These are phyloP conservation scores for Tylopilus vinaceipallidus DNA, from an alignment of 768 basidiomycete genomes.

Conservation along the genomic window DNA sequence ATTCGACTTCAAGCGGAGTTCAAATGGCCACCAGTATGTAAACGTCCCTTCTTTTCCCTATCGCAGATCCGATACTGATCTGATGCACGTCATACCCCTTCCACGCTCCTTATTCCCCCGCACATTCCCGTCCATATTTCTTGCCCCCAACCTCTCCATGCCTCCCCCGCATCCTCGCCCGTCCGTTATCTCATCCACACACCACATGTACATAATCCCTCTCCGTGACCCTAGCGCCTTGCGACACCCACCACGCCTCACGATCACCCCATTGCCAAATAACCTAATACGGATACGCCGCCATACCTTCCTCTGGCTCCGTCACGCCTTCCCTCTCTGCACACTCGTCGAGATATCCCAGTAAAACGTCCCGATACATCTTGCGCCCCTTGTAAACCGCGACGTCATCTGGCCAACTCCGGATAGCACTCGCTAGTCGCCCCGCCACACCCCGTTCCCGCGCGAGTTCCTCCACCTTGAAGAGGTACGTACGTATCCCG, in stretches of 20 bases:
- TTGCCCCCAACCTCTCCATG: background rate
- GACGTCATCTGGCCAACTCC: slow-evolving; percentile 66
- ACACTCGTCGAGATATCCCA: slow-evolving; percentile 22
- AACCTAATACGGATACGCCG: slow-evolving; percentile 19
- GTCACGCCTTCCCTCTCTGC: slow-evolving; percentile 14
- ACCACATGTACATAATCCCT: background rate
- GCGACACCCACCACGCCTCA: slow-evolving; percentile 2
- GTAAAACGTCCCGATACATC: slow-evolving; percentile 21
- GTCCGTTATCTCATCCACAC: background rate
- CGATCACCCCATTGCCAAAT: slow-evolving; percentile 3
- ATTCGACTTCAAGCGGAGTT: slow-evolving; percentile 44
- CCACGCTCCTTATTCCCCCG: slow-evolving; percentile 21
- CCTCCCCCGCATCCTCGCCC: background rate
- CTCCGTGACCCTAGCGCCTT: slow-evolving; percentile 1
- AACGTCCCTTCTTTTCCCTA: slow-evolving; percentile 19
- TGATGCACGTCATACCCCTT: slow-evolving; percentile 33
- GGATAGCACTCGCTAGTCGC: slow-evolving; percentile 59
- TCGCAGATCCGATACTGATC: slow-evolving; percentile 37
- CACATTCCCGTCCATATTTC: slow-evolving; percentile 2
- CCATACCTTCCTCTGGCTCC: slow-evolving; percentile 3
- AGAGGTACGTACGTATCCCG: slow-evolving; percentile 65
- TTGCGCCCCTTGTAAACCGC: slow-evolving; percentile 28
- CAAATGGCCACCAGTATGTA: slow-evolving; percentile 20
- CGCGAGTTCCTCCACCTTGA: slow-evolving; percentile 48
- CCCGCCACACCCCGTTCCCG: slow-evolving; percentile 58